Conservation (phyloP, 345 rosid species). For the Eucalyptus decipiens region DNA sequence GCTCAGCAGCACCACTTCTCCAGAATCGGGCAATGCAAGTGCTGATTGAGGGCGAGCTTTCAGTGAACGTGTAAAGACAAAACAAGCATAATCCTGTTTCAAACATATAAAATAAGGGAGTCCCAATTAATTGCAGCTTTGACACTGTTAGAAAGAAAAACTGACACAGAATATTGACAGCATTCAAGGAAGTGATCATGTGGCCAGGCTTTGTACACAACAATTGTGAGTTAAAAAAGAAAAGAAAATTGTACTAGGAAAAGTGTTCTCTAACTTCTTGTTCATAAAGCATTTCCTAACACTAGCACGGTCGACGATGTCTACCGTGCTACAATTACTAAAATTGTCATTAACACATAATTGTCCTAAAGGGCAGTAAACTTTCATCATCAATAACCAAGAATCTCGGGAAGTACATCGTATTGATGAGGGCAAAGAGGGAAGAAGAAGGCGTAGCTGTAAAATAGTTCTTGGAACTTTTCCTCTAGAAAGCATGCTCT, state of each 20-base stretch:
- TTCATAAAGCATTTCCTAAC: background rate
- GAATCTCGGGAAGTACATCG: background rate
- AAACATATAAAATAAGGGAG: background rate
- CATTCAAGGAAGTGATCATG: background rate
- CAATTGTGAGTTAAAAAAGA: background rate
- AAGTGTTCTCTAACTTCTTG: background rate
- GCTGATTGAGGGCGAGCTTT: slow-evolving; percentile 37
- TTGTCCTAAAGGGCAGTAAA: background rate
- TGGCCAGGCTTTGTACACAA: background rate
- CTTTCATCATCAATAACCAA: background rate
- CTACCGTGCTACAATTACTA: background rate
- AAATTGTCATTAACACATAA: background rate
- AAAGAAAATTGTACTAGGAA: background rate
- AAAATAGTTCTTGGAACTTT: background rate
- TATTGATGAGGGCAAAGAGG: background rate
- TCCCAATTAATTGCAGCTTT: background rate
- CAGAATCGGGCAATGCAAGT: slow-evolving; percentile 16
- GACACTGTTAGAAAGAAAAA: background rate
- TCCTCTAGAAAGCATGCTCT: background rate
- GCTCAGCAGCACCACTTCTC: slow-evolving; percentile 22
- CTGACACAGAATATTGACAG: background rate
- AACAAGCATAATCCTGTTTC: slow-evolving; percentile 67
- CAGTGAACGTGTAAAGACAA: slow-evolving; percentile 61
- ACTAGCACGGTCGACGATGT: background rate
- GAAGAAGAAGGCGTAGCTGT: background rate